Base-by-base conservation (phyloP, 1,284 basidiomycete species). In the Melanopsichium pennsylvanicum region DNA sequence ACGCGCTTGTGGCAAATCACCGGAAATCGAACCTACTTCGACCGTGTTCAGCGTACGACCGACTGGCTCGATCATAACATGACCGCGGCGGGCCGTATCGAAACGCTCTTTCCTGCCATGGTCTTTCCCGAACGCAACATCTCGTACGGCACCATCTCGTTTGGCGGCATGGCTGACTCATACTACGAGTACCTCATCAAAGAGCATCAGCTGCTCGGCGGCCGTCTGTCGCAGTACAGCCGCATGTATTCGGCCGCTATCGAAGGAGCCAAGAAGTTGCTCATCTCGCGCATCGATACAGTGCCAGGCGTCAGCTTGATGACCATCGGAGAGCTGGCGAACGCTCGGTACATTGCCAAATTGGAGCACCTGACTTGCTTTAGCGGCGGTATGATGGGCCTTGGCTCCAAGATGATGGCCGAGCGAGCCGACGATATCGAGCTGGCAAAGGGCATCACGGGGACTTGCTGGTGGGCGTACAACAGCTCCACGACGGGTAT, bases 111-210 rank as follows among this genome's bases (percentile, higher is more conserved):
- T n/a, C 80, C 81, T 4, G 60, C 57, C 4, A 50, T 62, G 49
- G 75, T 86, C 66, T 75, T 81, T 46, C 81, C 84, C 0, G 80
- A 82, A 34, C 54, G 70, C 25, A 37, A 48, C 7, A 23, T 25
- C 1, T 46, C 72, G 11, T 61, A 50, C 22, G 81, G 77, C 21
- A 64, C 73, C 27, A 75, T 79, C 63, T 78, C 82, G 2, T 82
- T 85, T 34, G 86, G 85, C 15, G 85, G 83, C 18, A 78, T 84
- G 74, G 78, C 78, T 12, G 82, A 83, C 41, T 76, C 74, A 45
- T 86, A 85, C 75, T 86, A 85, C 74, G 85, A 86, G 69, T 86
- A 86, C 71, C 79, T 86, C 18, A 82, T 85, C 82, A 86, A 86
- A 74, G 81, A 83, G 67, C 82, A 84, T 72, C 83, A 84, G 63